These are phyloP conservation scores for Pholiota adiposa DNA, from an alignment of 1,284 basidiomycete species.

Conservation along the genomic window DNA sequence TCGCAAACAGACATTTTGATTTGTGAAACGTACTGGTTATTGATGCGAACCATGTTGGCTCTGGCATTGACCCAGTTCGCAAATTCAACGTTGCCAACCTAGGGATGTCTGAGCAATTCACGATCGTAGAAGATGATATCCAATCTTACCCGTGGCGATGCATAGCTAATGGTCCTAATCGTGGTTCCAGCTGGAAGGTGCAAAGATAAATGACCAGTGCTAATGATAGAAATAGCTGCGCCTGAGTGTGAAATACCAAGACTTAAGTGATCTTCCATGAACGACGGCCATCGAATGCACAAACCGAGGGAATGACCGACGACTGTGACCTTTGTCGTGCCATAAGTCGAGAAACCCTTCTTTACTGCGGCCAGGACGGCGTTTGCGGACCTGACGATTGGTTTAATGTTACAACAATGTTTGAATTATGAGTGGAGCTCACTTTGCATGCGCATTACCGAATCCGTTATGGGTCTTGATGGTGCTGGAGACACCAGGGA, in stretches of 20 bases:
- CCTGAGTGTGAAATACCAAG: constrained; percentile 26
- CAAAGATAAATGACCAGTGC: constrained; percentile 49
- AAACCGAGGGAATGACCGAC: constrained; percentile 59
- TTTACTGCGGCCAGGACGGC: constrained; percentile 47
- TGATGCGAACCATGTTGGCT: constrained; percentile 22
- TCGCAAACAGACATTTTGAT: too few relatives aligned
- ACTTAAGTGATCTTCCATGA: neutral
- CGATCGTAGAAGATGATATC: neutral
- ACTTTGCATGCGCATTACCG: constrained; percentile 48
- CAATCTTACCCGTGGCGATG: constrained; percentile 40
- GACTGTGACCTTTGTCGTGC: constrained; percentile 41
- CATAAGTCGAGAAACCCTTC: constrained; percentile 36
- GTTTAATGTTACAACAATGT: neutral
- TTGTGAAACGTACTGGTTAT: constrained; percentile 24
- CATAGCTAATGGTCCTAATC: constrained; percentile 47
- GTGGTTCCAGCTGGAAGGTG: constrained; percentile 40
- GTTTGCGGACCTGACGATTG: constrained; percentile 41
- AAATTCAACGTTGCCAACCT: constrained; percentile 29
- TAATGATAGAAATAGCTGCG: constrained; percentile 53
- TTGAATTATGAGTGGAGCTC: constrained; percentile 10
- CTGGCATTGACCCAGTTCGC: constrained; percentile 24
- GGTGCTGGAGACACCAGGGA: constrained; percentile 52
- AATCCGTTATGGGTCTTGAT: constrained; percentile 58
- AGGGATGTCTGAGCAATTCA: neutral
- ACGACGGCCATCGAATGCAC: neutral